A percentile compares a stretch with the other conserved stretches of the same genome.
Conservation (phyloP, 192 early-diverging fungal species). For the Coemansia sp. region DNA sequence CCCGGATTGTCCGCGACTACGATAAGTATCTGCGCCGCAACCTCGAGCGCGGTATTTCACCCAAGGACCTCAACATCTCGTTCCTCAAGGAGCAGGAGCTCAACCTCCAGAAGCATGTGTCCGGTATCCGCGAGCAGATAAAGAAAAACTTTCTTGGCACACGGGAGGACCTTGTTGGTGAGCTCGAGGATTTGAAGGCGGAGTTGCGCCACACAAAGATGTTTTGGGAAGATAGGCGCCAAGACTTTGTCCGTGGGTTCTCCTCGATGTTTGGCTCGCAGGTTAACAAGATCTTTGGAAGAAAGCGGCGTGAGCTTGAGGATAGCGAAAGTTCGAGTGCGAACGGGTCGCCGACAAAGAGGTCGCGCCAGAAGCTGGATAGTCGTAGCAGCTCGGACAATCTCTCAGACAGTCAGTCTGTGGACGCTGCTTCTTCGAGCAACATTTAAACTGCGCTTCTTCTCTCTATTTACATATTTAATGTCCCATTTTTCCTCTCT, state of each 20-base stretch:
- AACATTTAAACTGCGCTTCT: neutral
- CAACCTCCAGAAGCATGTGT: conserved; percentile 71
- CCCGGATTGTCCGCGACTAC: conserved; percentile 81
- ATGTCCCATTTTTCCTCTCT: neutral
- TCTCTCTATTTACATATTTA: neutral
- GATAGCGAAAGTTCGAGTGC: neutral
- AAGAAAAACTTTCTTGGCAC: conserved; percentile 68
- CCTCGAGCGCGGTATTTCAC: conserved; percentile 78
- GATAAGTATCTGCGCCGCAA: conserved; percentile 81
- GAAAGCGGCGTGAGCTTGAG: conserved; percentile 24
- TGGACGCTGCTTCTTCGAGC: conserved; percentile 5
- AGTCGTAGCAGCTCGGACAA: conserved; percentile 6
- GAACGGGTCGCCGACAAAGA: conserved; percentile 21
- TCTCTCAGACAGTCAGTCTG: neutral
- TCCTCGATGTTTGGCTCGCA: conserved; percentile 63
- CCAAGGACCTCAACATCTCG: conserved; percentile 78
- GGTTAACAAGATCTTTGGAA: conserved; percentile 51
- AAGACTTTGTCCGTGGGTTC: conserved; percentile 74
- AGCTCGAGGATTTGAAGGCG: conserved; percentile 64
- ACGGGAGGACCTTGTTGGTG: conserved; percentile 62
- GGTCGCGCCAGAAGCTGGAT: conserved; percentile 22
- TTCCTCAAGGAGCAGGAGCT: conserved; percentile 81
- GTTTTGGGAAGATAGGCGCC: conserved; percentile 74
- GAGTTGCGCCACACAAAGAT: conserved; percentile 63
- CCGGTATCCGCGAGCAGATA: conserved; percentile 67